These are phyloP conservation scores for Irineochytrium annulatum DNA, from an alignment of 192 early-diverging fungal species.

Conservation along the genomic window DNA sequence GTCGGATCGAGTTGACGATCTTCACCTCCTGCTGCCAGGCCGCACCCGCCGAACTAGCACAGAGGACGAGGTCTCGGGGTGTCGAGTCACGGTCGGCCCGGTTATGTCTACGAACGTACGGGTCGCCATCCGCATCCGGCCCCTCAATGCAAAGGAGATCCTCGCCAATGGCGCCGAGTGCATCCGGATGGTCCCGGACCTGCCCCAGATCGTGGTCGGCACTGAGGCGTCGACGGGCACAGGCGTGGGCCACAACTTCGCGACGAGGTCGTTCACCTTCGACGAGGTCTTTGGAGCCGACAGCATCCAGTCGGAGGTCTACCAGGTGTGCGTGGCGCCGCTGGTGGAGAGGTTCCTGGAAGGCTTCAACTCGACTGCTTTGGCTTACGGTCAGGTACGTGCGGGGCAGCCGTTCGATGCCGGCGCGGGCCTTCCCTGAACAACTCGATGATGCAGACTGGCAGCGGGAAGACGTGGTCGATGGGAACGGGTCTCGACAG, in stretches of 20 bases:
- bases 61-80: too few relatives aligned
- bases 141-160: constrained; percentile 69
- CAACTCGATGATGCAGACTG: constrained; percentile 44
- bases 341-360: constrained; percentile 49
- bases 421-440: too few relatives aligned
- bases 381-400: constrained; percentile 53
- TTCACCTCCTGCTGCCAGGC: too few relatives aligned
- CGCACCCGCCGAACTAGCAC: too few relatives aligned
- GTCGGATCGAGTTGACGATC: too few relatives aligned
- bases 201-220: constrained; percentile 24
- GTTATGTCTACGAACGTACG: constrained; percentile 42
- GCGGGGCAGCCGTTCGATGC: too few relatives aligned
- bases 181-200: constrained; percentile 20
- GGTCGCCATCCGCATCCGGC: constrained; percentile 78
- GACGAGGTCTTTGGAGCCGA: constrained; percentile 67
- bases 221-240: not conserved
- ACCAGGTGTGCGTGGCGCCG: constrained; percentile 63
- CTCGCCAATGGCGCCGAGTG: constrained; percentile 52
- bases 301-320: constrained; percentile 73
- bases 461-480: constrained; percentile 56
- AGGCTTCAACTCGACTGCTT: constrained; percentile 53
- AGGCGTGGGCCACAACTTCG: constrained; percentile 4
- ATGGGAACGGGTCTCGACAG: constrained; percentile 53
- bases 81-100: too few relatives aligned
- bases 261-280: constrained; percentile 38